phyloP scores from a whole-genome alignment of 2,329 filamentous ascomycete genomes.

The Grosmannia clavigera region DNA sequence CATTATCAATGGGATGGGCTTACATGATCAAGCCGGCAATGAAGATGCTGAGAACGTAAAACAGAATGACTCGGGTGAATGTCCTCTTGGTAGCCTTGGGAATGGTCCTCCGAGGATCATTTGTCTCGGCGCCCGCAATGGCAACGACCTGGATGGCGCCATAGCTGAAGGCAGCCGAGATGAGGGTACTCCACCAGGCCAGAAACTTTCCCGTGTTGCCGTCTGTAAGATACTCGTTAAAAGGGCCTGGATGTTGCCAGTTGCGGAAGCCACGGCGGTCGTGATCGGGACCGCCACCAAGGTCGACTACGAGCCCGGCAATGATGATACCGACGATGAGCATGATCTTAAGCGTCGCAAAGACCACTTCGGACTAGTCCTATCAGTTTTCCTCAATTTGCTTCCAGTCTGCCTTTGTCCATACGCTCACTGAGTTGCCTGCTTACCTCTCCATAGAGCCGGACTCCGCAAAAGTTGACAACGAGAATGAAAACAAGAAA shows the following conservation, averaged over 20 bases:
- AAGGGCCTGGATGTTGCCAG: slow-evolving; percentile 38
- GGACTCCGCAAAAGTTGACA: slow-evolving; percentile 22
- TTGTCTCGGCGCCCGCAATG: too few relatives aligned
- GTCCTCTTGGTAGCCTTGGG: too few relatives aligned
- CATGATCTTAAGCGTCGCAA: slow-evolving; percentile 27
- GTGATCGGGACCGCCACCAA: slow-evolving; percentile 40
- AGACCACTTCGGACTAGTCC: background rate
- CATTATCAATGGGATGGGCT: too few relatives aligned
- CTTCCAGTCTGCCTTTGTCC: background rate
- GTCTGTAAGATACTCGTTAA: slow-evolving; percentile 24
- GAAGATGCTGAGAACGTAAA: slow-evolving; percentile 19
- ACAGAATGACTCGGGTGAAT: slow-evolving; percentile 7
- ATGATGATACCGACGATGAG: slow-evolving; percentile 41
- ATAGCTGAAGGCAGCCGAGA: slow-evolving; percentile 11
- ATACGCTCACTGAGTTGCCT: too few relatives aligned
- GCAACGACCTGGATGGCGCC: too few relatives aligned
- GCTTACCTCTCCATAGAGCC: slow-evolving; percentile 6
- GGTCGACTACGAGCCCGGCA: slow-evolving; percentile 45
- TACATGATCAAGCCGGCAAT: slow-evolving; percentile 16
- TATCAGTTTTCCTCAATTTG: slow-evolving; percentile 1
- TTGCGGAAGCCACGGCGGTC: slow-evolving; percentile 45
- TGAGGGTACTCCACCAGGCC: slow-evolving; percentile 28
- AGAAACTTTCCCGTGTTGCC: slow-evolving; percentile 28
- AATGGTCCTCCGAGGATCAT: too few relatives aligned
- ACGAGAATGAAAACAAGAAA: background rate